Conservation (phyloP, 1,284 basidiomycete species). For the Ganoderma lingzhi region DNA sequence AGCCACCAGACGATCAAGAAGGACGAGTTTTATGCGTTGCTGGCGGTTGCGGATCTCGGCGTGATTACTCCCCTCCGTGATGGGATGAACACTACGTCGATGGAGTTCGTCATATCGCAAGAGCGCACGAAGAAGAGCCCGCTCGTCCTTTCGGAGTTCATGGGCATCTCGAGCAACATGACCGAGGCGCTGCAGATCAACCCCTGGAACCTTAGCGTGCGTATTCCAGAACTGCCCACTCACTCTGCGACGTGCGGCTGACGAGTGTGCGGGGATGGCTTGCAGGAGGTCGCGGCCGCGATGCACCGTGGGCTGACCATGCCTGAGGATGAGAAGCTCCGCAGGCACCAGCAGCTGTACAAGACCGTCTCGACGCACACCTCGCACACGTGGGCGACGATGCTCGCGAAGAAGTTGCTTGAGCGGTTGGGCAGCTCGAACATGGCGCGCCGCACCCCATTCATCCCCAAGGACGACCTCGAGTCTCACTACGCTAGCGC, state of each 20-base stretch:
- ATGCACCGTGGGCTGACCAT: constrained; percentile 92
- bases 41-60: constrained; percentile 93
- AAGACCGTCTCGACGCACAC: constrained; percentile 94
- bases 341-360: constrained; percentile 82
- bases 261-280: constrained; percentile 6
- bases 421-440: constrained; percentile 85
- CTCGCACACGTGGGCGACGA: constrained; percentile 94
- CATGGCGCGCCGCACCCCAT: constrained; percentile 88
- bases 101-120: constrained; percentile 98
- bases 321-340: constrained; percentile 78
- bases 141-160: constrained; percentile 95
- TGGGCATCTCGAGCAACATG: constrained; percentile 94
- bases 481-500: constrained; percentile 74
- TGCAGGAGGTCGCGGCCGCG: constrained; percentile 89
- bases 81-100: constrained; percentile 98
- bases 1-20: constrained; percentile 98
- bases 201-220: constrained; percentile 88
- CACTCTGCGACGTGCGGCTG: constrained; percentile 17
- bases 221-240: constrained; percentile 37
- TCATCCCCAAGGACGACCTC: constrained; percentile 75
- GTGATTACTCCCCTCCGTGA: constrained; percentile 97
- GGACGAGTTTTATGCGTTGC: constrained; percentile 98
- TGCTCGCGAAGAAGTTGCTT: constrained; percentile 90
- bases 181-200: constrained; percentile 84
- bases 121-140: constrained; percentile 84